Conservation (phyloP, 371 early-diverging fungal species). For the Rhizopus delemar region DNA sequence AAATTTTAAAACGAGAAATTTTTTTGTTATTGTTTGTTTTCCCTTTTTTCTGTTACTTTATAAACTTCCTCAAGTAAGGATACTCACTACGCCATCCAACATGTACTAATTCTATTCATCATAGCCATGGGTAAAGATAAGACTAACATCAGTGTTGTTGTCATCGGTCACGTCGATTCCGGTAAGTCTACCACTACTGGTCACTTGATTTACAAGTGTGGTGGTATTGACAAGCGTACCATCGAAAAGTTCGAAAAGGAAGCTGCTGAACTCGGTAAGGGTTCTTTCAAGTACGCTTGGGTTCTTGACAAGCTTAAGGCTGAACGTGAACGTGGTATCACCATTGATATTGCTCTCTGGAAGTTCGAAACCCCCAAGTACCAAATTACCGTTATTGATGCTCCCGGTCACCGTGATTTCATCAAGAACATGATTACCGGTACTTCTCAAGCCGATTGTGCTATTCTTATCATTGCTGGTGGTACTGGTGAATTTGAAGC, state of each 20-base stretch:
- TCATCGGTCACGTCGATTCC: conserved; percentile 99
- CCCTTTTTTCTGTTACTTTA: conserved; percentile 1
- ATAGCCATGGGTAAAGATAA: conserved; percentile 90
- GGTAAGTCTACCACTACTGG: conserved; percentile 60
- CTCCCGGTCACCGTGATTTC: conserved; percentile 99
- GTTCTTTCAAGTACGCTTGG: conserved; percentile 97
- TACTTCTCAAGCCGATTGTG: conserved; percentile 89
- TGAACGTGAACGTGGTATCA: conserved; percentile 96
- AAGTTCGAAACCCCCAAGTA: conserved; percentile 97
- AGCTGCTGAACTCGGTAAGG: conserved; percentile 96
- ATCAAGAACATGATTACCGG: conserved; percentile 99
- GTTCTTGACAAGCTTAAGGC: conserved; percentile 96
- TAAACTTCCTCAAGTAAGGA: not conserved
- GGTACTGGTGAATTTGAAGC: conserved; percentile 97
- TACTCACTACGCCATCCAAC: not conserved
- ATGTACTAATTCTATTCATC: not conserved
- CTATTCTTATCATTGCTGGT: conserved; percentile 95
- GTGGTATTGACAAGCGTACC: conserved; percentile 98
- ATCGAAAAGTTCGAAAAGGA: conserved; percentile 99
- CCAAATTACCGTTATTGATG: conserved; percentile 95
- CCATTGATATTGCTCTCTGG: conserved; percentile 96
- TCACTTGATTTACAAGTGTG: conserved; percentile 98
- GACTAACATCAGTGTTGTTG: conserved; percentile 95
- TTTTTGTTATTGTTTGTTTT: not conserved
- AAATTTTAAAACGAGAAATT: not conserved